Evolutionary conservation across 805 yeast genomes (phyloP).

Genomic region (Suhomyces faveliae): DNA sequence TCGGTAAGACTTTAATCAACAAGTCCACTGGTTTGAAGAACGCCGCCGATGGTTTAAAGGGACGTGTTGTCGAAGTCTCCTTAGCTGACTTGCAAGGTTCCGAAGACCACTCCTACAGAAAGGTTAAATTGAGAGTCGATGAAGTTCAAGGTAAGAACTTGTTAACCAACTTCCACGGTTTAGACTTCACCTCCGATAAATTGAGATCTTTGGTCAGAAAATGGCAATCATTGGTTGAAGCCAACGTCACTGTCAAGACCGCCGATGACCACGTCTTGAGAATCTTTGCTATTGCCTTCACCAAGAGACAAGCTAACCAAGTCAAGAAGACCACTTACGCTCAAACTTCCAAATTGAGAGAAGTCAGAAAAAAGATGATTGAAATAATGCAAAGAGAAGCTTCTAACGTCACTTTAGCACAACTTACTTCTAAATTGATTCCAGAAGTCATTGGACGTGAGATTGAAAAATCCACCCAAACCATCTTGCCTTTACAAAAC

Average conservation of each 20-base stretch:
- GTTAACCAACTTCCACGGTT: constrained; percentile 98
- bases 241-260: constrained; percentile 97
- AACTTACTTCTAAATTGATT: constrained; percentile 93
- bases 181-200: constrained; percentile 97
- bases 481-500: constrained; percentile 96
- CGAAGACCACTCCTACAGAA: constrained; percentile 98
- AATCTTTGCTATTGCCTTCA: constrained; percentile 96
- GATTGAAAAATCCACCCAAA: constrained; percentile 92
- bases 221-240: constrained; percentile 98
- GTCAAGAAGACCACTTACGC: constrained; percentile 97
- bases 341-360: constrained; percentile 95
- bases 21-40: constrained; percentile 96
- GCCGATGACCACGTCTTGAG: constrained; percentile 96
- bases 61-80: constrained; percentile 93
- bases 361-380: constrained; percentile 93
- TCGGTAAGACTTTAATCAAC: constrained; percentile 98
- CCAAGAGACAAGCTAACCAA: constrained; percentile 96
- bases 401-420: constrained; percentile 90
- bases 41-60: constrained; percentile 97
- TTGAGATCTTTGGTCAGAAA: constrained; percentile 96
- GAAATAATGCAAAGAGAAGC: constrained; percentile 98
- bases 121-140: constrained; percentile 95
- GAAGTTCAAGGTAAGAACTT: constrained; percentile 99
- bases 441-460: constrained; percentile 99
- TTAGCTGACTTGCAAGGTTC: constrained; percentile 98